phyloP scores from a whole-genome alignment of 2,329 filamentous ascomycete genomes.

The Fonsecaea monophora region DNA sequence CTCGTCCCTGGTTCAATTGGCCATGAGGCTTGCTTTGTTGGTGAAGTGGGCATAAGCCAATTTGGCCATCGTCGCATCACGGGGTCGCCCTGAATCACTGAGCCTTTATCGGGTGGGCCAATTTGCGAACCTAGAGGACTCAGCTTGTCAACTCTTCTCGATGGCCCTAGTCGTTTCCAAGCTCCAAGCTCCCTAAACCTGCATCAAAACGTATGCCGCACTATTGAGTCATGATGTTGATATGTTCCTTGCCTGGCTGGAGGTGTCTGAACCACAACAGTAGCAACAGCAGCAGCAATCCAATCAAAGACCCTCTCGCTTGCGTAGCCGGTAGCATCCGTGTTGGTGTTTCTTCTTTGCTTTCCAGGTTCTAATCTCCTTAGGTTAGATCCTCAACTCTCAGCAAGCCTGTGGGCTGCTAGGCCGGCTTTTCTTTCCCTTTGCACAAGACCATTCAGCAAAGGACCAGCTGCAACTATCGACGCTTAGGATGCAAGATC shows the following conservation, averaged over 20 bases:
- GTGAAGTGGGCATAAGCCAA: neutral
- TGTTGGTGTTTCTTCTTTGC: neutral
- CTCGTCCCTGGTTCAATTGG: neutral
- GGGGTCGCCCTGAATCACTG: neutral
- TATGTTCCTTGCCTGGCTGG: neutral
- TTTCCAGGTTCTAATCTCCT: neutral
- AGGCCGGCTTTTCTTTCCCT: neutral
- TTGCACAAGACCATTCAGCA: neutral
- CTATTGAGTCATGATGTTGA: neutral
- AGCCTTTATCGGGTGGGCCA: neutral
- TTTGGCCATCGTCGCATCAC: neutral
- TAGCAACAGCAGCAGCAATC: neutral
- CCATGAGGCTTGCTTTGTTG: neutral
- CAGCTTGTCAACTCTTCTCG: constrained; percentile 4
- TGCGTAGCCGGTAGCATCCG: neutral
- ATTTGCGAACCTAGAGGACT: neutral
- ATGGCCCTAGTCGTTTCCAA: neutral
- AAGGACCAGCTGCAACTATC: neutral
- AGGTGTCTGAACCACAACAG: too few relatives aligned
- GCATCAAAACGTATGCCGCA: neutral
- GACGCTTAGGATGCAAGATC: neutral
- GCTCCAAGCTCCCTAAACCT: neutral
- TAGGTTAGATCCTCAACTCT: neutral
- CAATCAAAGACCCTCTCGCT: neutral
- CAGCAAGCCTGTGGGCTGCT: constrained; percentile 2